These are phyloP conservation scores for Striga asiatica DNA, from an alignment of 257 asterid species.

Conservation along the genomic window DNA sequence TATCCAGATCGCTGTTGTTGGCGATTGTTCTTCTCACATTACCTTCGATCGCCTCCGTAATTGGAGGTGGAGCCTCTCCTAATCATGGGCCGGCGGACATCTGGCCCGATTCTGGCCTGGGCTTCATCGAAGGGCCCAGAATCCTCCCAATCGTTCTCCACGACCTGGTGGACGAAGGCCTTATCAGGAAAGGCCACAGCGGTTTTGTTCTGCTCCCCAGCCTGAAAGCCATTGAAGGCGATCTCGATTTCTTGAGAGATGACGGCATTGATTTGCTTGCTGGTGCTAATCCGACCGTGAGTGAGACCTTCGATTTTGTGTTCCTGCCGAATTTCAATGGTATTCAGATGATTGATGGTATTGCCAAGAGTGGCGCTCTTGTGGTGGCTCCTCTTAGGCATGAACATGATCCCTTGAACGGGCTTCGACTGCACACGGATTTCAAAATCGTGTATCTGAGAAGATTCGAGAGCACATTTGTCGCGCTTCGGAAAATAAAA, in stretches of 20 bases:
- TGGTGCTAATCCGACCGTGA: conserved; percentile 17
- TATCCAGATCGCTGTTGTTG: conserved; percentile 49
- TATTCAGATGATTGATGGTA: conserved; percentile 21
- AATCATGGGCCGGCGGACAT: conserved; percentile 9
- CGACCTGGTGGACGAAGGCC: conserved; percentile 54
- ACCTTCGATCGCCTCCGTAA: conserved; percentile 27
- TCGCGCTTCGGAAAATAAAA: conserved; percentile 34
- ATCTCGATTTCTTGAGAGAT: conserved; percentile 23
- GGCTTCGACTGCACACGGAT: conserved; percentile 14
- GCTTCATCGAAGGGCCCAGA: conserved; percentile 15
- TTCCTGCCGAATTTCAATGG: conserved; percentile 18
- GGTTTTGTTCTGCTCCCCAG: conserved; percentile 32
- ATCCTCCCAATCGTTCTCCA: conserved; percentile 30
- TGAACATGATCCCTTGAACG: conserved; percentile 21
- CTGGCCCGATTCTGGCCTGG: conserved; percentile 4
- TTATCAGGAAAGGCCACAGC: conserved; percentile 40
- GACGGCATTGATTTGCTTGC: conserved; percentile 28
- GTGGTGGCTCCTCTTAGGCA: conserved; percentile 33
- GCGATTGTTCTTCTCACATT: conserved; percentile 38
- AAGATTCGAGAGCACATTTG: conserved; percentile 28
- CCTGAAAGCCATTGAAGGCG: conserved; percentile 5
- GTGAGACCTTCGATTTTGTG: conserved; percentile 38
- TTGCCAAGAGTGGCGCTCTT: conserved; percentile 36
- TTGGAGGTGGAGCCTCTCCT: conserved; percentile 23
- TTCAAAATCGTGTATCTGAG: conserved; percentile 40